Percentiles rank a stretch among this genome's conserved stretches.
phyloP scores from a whole-genome alignment of 768 basidiomycete genomes.

The Suillus variegatus region DNA sequence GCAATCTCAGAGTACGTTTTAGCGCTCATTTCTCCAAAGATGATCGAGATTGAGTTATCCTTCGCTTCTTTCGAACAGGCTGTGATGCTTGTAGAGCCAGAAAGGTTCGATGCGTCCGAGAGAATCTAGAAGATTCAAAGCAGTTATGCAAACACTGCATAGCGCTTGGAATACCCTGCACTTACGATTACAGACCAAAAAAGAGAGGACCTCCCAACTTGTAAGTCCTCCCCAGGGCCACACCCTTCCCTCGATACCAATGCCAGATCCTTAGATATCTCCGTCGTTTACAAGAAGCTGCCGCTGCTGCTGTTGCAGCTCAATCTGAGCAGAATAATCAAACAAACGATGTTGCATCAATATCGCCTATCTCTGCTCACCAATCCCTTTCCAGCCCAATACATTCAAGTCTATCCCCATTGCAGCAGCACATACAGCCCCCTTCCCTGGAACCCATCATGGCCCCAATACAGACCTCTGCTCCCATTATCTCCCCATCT shows the following conservation, averaged over 20 bases:
- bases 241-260: background rate
- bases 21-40: conserved; percentile 16
- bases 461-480: conserved; percentile 40
- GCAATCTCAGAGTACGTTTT: conserved; percentile 77
- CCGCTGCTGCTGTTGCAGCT: conserved; percentile 56
- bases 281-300: conserved; percentile 72
- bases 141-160: conserved; percentile 87
- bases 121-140: conserved; percentile 75
- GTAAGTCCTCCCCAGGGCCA: conserved; percentile 44
- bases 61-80: conserved; percentile 43
- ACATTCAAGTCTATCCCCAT: conserved; percentile 46
- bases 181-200: conserved; percentile 92
- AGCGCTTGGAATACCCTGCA: conserved; percentile 79
- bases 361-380: conserved; percentile 48
- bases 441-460: conserved; percentile 58
- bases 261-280: conserved; percentile 56
- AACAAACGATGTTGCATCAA: conserved; percentile 36
- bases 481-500: conserved; percentile 55
- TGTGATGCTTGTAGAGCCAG: conserved; percentile 87
- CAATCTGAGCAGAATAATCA: conserved; percentile 40
- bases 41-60: conserved; percentile 23
- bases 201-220: conserved; percentile 92
- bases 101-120: conserved; percentile 83
- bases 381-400: conserved; percentile 46
- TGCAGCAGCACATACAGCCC: conserved; percentile 21